Percentiles rank a stretch among this genome's conserved stretches.
These are phyloP conservation scores for Ascochyta viciae-villosae DNA, from an alignment of 2,329 filamentous ascomycete species.

Conservation along the genomic window DNA sequence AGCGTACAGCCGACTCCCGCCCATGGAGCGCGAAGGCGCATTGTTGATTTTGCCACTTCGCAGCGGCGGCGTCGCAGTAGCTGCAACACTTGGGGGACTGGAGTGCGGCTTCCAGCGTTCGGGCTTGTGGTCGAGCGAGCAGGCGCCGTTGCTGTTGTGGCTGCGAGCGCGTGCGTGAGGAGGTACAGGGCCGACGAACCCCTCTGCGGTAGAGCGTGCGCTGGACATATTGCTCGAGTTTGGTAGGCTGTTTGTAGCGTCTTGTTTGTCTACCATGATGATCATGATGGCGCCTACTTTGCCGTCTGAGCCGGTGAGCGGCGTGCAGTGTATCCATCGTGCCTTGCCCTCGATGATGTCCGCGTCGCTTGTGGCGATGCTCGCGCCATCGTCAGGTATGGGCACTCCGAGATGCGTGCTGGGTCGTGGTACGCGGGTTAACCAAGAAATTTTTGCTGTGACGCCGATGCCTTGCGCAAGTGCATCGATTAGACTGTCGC, in stretches of 20 bases:
- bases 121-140: neutral
- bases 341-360: constrained; percentile 59
- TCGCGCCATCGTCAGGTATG: constrained; percentile 11
- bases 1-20: constrained; percentile 9
- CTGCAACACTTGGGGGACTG: neutral
- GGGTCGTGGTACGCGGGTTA: constrained; percentile 14
- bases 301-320: constrained; percentile 69
- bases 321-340: constrained; percentile 79
- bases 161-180: neutral
- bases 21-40: neutral
- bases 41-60: neutral
- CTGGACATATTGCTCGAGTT: neutral
- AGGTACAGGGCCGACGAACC: neutral
- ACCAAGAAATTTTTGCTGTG: constrained; percentile 77
- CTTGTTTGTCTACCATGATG: constrained; percentile 69
- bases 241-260: constrained; percentile 39
- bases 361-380: constrained; percentile 1
- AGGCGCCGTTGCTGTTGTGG: constrained; percentile 2
- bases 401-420: neutral
- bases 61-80: neutral
- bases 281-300: constrained; percentile 79
- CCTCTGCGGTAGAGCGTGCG: neutral
- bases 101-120: constrained; percentile 7
- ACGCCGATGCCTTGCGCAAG: constrained; percentile 71
- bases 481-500: constrained; percentile 61